phyloP scores from a whole-genome alignment of 78 protist genomes.

The Dictyostelium brefeldianum region DNA sequence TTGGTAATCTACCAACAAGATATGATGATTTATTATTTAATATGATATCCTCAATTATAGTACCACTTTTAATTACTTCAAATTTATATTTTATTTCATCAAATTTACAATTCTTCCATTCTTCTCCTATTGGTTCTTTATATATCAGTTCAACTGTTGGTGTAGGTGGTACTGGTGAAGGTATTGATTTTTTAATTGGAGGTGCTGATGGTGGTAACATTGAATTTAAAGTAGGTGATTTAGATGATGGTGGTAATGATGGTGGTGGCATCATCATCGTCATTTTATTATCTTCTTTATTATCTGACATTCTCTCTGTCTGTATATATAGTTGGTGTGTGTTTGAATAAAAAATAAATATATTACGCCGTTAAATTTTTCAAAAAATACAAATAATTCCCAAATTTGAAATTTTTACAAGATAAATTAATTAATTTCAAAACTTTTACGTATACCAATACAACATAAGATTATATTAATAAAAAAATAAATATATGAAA shows the following conservation, averaged over 20 bases:
- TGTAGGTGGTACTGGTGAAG: background rate
- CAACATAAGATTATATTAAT: too few species aligned
- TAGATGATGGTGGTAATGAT: background rate
- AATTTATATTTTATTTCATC: constrained; percentile 10
- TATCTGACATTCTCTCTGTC: background rate
- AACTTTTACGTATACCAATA: too few species aligned
- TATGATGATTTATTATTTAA: constrained; percentile 31
- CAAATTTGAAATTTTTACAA: background rate
- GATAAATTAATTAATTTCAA: background rate
- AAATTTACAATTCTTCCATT: constrained; percentile 36
- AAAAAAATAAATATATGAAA: too few species aligned
- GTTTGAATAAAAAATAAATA: background rate
- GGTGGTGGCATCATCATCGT: constrained; percentile 5
- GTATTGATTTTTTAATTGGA: background rate
- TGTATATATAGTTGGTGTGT: background rate
- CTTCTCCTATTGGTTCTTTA: constrained; percentile 48
- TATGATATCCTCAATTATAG: constrained; percentile 22
- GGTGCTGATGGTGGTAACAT: background rate
- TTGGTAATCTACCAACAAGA: constrained; percentile 75
- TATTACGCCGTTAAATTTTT: background rate
- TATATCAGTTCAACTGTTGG: constrained; percentile 36
- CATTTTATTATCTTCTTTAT: background rate
- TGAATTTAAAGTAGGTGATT: background rate
- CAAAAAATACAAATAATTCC: background rate
- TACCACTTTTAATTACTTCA: constrained; percentile 74